These are phyloP conservation scores for Leccinellum luteum DNA, from an alignment of 768 basidiomycete genomes.

Conservation along the genomic window DNA sequence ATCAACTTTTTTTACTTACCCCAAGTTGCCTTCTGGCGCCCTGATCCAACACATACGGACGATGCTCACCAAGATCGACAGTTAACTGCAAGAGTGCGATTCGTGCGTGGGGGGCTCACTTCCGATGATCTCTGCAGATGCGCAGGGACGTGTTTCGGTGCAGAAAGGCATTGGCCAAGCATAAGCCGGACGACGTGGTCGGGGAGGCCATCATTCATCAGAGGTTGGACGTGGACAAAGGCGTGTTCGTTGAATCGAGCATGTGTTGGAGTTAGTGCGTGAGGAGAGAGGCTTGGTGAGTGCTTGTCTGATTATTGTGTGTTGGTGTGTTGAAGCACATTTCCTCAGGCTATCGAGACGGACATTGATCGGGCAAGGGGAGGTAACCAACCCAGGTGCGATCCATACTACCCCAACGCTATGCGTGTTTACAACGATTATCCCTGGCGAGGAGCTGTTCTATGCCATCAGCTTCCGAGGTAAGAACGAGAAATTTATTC, in stretches of 20 bases:
- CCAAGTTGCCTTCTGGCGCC: slow-evolving; percentile 73
- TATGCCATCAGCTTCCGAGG: too few relatives aligned
- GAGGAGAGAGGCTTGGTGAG: slow-evolving; percentile 83
- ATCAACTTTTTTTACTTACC: slow-evolving; percentile 33
- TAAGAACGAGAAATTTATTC: too few relatives aligned
- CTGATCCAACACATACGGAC: slow-evolving; percentile 92
- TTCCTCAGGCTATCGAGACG: slow-evolving; percentile 38
- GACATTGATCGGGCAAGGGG: too few relatives aligned
- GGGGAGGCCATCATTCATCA: slow-evolving; percentile 83
- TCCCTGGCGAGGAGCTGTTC: too few relatives aligned
- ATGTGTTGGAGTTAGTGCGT: slow-evolving; percentile 83
- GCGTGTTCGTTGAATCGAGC: slow-evolving; percentile 95
- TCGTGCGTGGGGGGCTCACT: slow-evolving; percentile 78
- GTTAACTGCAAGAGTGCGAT: slow-evolving; percentile 90
- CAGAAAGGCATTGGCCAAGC: slow-evolving; percentile 89
- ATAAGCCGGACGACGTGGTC: slow-evolving; percentile 53
- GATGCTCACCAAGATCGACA: slow-evolving; percentile 95
- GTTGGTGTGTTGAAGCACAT: not conserved
- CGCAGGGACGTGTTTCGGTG: slow-evolving; percentile 86
- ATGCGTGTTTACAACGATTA: too few relatives aligned
- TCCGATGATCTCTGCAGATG: slow-evolving; percentile 81
- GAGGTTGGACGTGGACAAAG: slow-evolving; percentile 93
- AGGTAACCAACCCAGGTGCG: too few relatives aligned
- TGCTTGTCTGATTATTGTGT: not conserved
- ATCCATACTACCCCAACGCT: too few relatives aligned